A percentile compares a stretch with the other conserved stretches of the same genome.
Evolutionary conservation across 169 alveolate species (phyloP).

Genomic region (Babesia divergens): DNA sequence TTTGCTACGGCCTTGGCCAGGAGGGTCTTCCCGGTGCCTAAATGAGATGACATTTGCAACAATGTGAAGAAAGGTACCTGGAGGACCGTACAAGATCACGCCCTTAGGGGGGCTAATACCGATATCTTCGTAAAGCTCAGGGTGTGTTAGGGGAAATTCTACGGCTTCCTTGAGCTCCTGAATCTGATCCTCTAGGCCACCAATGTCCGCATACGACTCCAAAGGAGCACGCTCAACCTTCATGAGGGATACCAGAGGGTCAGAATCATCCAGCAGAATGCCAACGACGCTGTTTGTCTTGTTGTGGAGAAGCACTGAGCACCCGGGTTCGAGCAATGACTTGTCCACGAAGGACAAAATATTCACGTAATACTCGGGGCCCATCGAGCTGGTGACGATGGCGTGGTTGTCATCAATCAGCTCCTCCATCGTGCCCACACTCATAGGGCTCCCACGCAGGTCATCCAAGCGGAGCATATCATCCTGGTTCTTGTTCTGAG

Average conservation of each 20-base stretch:
- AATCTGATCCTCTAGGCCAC: constrained; percentile 98
- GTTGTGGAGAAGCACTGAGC: constrained; percentile 94
- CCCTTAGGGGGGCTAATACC: constrained; percentile 97
- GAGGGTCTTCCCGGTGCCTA: constrained; percentile 86
- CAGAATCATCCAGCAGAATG: constrained; percentile 96
- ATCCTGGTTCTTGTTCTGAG: constrained; percentile 75
- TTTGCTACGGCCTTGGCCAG: constrained; percentile 95
- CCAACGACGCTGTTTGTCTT: constrained; percentile 97
- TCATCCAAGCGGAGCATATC: constrained; percentile 90
- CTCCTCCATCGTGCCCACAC: constrained; percentile 97
- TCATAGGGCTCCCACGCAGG: constrained; percentile 96
- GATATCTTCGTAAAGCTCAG: constrained; percentile 98
- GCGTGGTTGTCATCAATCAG: constrained; percentile 97
- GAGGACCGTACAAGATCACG: constrained; percentile 91
- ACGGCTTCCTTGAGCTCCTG: constrained; percentile 91
- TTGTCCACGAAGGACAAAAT: constrained; percentile 97
- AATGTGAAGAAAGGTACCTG: constrained; percentile 80
- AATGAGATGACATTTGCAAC: not conserved
- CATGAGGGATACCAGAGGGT: constrained; percentile 95
- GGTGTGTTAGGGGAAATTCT: constrained; percentile 98
- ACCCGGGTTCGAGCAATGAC: constrained; percentile 96
- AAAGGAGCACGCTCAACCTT: constrained; percentile 98
- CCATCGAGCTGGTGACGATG: constrained; percentile 96
- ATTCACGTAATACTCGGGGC: constrained; percentile 97
- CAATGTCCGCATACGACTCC: constrained; percentile 99